A percentile compares a stretch with the other conserved stretches of the same genome.
These are phyloP conservation scores for Candolleomyces eurysporus DNA, from an alignment of 768 basidiomycete species.

Conservation along the genomic window DNA sequence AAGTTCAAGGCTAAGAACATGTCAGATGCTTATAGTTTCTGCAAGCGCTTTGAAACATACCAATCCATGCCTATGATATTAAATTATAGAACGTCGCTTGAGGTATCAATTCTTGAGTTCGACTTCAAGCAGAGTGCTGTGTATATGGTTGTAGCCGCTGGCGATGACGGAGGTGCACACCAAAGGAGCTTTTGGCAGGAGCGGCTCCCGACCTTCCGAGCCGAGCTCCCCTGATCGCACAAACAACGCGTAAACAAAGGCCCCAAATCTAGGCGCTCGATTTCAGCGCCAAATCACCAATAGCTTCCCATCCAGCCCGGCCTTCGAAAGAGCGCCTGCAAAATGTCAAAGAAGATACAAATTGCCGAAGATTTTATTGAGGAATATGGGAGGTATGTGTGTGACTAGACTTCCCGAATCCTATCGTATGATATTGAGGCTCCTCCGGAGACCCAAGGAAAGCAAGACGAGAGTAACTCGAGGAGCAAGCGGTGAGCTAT, in stretches of 20 bases:
- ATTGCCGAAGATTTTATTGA: background rate
- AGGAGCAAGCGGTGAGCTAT: background rate
- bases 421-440: background rate
- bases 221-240: background rate
- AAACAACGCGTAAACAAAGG: slow-evolving; percentile 11
- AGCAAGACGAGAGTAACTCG: background rate
- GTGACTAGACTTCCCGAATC: background rate
- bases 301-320: background rate
- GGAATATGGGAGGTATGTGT: background rate
- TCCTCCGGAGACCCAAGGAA: background rate
- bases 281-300: background rate
- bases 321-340: background rate
- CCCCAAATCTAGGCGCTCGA: background rate
- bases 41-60: background rate
- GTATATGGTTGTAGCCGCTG: too few relatives aligned
- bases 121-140: too few relatives aligned
- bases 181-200: too few relatives aligned
- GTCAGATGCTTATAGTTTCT: background rate
- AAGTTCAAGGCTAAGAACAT: slow-evolving; percentile 59
- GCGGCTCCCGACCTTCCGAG: too few relatives aligned
- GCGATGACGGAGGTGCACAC: too few relatives aligned
- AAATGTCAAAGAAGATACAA: background rate
- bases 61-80: background rate
- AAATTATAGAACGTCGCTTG: too few relatives aligned
- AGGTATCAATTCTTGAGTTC: too few relatives aligned